Evolutionary conservation across 2,329 filamentous ascomycete genomes (phyloP), one percentile per base, ranked within the genome.

Genomic region (Cladosporium halotolerans): DNA sequence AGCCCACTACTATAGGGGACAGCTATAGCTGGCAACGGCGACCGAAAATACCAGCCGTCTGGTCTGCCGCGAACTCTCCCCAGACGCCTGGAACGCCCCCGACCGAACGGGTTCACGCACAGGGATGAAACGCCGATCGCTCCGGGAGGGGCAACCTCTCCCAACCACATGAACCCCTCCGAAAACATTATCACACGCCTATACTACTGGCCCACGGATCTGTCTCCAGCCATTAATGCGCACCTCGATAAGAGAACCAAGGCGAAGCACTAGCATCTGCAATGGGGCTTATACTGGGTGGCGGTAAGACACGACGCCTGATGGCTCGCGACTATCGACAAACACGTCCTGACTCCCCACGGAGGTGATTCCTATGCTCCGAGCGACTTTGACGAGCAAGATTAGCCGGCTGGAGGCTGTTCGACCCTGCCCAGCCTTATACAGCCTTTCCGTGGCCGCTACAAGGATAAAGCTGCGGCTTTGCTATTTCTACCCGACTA

Each of bases 91-190:
- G 23, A 49, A 42, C 46, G 23, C 46, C 28, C 42, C 9, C 33
- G n/a, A 19, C 38, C 46, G 18, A 28, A 49, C 46, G 28, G 46
- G 46, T 36, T 49, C 39, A 11, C 38, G 19, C 46, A 38, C 46
- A 49, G 38, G 46, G 46, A 49, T 49, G 46, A 49, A 49, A 49
- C 46, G 46, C 46, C 34, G 38, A 49, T 41, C 46, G 42, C 19
- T 19, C 7, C 33, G 32, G 14, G 16, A 41, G 46, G 38, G 36
- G 36, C 36, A 38, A n/a, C 36, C 13, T 38, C 36, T 49, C 46
- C 38, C 38, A 49, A 49, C 46, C 46, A 40, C 38, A 16, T 41
- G 11, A 19, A 33, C 36, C 38, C 38, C 46, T 32, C 28, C 45
- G n/a, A 47, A 41, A 49, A 42, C 38, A 14, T 31, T 18, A 18